Conservation (phyloP, 225 moss, liverwort and hornwort species). For the Pseudoscleropodium purum region DNA sequence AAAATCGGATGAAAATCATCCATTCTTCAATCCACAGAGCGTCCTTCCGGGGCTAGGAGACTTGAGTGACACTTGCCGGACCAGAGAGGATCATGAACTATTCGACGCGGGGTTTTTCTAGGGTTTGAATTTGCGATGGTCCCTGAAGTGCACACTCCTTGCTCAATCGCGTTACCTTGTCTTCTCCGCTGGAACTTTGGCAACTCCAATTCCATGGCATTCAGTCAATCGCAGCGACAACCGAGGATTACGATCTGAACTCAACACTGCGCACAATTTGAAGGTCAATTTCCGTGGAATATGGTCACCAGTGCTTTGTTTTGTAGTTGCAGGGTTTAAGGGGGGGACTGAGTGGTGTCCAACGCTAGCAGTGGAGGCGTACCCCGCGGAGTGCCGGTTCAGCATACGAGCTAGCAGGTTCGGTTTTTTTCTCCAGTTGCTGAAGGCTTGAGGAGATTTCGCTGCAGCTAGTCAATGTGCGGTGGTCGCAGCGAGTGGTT, state of each 20-base stretch:
- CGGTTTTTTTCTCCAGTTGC: background rate
- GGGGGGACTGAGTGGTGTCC: background rate
- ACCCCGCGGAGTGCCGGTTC: background rate
- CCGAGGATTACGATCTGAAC: background rate
- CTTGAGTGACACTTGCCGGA: background rate
- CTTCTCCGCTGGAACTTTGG: background rate
- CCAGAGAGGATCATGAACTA: background rate
- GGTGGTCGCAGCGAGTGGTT: background rate
- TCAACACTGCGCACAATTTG: background rate
- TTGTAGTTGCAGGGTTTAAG: background rate
- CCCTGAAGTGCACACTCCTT: background rate
- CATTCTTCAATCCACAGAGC: background rate
- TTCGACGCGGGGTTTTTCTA: background rate
- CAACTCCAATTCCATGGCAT: background rate
- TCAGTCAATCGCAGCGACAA: background rate
- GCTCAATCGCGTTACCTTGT: background rate
- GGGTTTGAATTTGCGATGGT: background rate
- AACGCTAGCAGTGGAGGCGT: background rate
- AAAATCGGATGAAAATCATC: background rate
- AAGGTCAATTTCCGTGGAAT: background rate
- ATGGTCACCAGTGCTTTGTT: background rate
- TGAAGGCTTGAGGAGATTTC: background rate
- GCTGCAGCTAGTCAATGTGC: background rate
- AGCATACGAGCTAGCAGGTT: slow-evolving; percentile 29
- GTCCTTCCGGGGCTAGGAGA: no score